A percentile compares a stretch with the other conserved stretches of the same genome.
Evolutionary conservation across 306 rosid species (phyloP).

Genomic region (Lotus japonicus): DNA sequence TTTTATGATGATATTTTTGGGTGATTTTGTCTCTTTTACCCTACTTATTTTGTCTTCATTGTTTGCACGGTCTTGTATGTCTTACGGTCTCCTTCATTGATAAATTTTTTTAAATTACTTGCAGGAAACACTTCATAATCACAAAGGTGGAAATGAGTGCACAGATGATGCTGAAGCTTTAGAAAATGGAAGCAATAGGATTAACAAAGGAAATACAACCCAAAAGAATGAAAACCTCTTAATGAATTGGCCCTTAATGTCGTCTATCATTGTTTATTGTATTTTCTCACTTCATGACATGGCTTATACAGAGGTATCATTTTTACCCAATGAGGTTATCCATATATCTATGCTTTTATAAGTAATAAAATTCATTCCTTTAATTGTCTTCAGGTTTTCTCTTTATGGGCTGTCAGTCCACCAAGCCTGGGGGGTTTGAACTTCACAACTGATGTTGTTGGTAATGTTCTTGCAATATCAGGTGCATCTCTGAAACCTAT

Average conservation of each 20-base stretch:
- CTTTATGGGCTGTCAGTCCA: slow-evolving; percentile 75
- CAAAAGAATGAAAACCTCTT: no score
- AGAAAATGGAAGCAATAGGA: no score
- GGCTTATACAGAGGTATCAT: slow-evolving; percentile 73
- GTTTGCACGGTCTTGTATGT: not conserved
- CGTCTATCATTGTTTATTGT: no score
- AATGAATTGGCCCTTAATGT: no score
- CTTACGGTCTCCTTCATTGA: not conserved
- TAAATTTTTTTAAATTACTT: not conserved
- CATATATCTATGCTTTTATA: no score
- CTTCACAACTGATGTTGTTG: slow-evolving; percentile 54
- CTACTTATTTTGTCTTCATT: not conserved
- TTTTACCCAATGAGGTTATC: not conserved
- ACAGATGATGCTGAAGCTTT: no score
- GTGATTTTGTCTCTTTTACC: not conserved
- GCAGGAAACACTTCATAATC: slow-evolving; percentile 84
- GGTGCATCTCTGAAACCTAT: slow-evolving; percentile 26
- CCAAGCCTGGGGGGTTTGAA: slow-evolving; percentile 48
- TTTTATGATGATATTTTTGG: not conserved
- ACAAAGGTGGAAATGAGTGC: slow-evolving; percentile 16
- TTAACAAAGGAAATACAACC: no score
- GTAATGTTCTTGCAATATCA: slow-evolving; percentile 57
- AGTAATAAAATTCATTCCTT: no score
- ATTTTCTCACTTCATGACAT: slow-evolving; percentile 71
- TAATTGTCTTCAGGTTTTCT: slow-evolving; percentile 60